Conservation (phyloP, 352 stramenopile genomes). For the Globisporangium parvum region DNA sequence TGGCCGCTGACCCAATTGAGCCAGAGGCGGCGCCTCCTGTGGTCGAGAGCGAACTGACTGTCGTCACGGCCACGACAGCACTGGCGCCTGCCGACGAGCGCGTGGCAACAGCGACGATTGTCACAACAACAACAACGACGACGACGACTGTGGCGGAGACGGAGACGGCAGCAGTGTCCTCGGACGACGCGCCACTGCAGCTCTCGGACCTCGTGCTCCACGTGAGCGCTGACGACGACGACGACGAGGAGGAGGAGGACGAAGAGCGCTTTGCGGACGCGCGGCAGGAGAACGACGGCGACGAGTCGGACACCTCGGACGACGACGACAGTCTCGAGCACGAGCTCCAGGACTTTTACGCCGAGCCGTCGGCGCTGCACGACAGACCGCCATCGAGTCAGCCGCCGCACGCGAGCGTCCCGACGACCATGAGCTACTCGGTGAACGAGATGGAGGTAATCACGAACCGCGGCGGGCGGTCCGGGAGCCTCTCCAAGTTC, state of each 20-base stretch:
- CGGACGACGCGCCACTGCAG: constrained; percentile 2
- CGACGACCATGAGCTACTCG: constrained; percentile 63
- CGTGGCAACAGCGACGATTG: not conserved
- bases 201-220: constrained; percentile 18
- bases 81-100: constrained; percentile 4
- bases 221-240: constrained; percentile 20
- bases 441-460: constrained; percentile 85
- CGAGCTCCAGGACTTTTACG: constrained; percentile 18
- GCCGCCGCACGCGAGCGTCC: constrained; percentile 18
- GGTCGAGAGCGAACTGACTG: not conserved
- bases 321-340: constrained; percentile 17
- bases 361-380: constrained; percentile 1
- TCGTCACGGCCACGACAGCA: not conserved
- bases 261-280: constrained; percentile 37
- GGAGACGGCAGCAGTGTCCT: not conserved
- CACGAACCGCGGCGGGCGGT: constrained; percentile 62
- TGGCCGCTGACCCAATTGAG: not conserved
- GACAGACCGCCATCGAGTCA: constrained; percentile 5
- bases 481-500: constrained; percentile 75
- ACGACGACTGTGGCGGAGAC: not conserved
- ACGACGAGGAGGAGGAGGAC: constrained; percentile 33
- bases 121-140: not conserved
- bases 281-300: constrained; percentile 12
- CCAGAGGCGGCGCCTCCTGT: not conserved
- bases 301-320: not conserved